These are phyloP conservation scores for Emericellopsis terricola DNA, from an alignment of 495 filamentous ascomycete genomes.

Conservation along the genomic window DNA sequence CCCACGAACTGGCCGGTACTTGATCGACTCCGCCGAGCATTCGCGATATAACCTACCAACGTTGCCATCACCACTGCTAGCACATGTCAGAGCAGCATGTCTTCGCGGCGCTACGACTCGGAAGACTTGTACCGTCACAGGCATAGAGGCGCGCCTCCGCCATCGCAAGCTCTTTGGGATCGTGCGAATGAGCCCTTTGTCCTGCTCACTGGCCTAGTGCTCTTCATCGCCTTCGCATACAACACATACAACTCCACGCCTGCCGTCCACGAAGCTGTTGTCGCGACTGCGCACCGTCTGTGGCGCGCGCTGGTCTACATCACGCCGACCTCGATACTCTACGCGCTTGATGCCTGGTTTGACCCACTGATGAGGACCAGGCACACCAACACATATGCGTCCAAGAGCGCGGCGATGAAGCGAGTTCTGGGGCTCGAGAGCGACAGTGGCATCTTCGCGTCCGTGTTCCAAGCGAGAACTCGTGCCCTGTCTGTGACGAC, in stretches of 20 bases:
- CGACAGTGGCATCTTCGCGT: slow-evolving; percentile 15
- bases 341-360: slow-evolving; percentile 34
- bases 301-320: slow-evolving; percentile 47
- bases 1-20: too few relatives aligned
- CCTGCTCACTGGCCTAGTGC: not conserved
- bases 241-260: not conserved
- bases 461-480: slow-evolving; percentile 18
- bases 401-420: slow-evolving; percentile 51
- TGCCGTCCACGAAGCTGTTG: too few relatives aligned
- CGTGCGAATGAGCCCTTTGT: slow-evolving; percentile 1
- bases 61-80: too few relatives aligned
- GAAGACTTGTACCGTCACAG: slow-evolving; percentile 1
- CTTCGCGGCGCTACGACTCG: not conserved
- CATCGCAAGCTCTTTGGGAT: not conserved
- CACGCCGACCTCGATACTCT: slow-evolving; percentile 40
- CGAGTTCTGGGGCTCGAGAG: slow-evolving; percentile 48
- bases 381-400: slow-evolving; percentile 20
- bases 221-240: not conserved
- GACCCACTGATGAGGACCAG: slow-evolving; percentile 13
- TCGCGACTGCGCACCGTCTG: slow-evolving; percentile 10
- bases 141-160: not conserved
- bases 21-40: too few relatives aligned
- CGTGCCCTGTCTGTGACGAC: slow-evolving; percentile 30
- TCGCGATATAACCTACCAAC: too few relatives aligned
- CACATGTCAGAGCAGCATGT: slow-evolving; percentile 2